A percentile compares a stretch with the other conserved stretches of the same genome.
phyloP scores from a whole-genome alignment of 1,284 basidiomycete genomes.

The Acaromyces ingoldii region DNA sequence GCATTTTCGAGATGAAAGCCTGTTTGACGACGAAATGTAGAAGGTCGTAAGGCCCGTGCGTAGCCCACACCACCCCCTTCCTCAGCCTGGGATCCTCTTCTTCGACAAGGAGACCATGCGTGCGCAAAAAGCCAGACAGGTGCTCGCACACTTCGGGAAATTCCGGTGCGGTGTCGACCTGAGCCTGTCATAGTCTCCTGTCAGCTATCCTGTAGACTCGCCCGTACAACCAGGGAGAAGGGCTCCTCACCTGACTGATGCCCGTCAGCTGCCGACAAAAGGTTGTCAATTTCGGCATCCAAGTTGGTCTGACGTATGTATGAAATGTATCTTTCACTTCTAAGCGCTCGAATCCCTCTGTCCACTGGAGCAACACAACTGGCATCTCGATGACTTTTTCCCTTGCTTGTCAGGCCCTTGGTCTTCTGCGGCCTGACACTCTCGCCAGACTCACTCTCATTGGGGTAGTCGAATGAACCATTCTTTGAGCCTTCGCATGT shows the following conservation, averaged over 20 bases:
- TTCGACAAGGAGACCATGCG: constrained; percentile 52
- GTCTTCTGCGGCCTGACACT: neutral
- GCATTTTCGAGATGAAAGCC: constrained; percentile 64
- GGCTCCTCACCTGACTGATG: constrained; percentile 71
- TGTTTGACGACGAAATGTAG: constrained; percentile 71
- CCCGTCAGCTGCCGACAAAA: constrained; percentile 87
- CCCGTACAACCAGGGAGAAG: neutral
- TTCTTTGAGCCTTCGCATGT: constrained; percentile 60
- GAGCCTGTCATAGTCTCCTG: constrained; percentile 56
- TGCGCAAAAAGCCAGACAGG: constrained; percentile 63
- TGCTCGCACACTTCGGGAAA: constrained; percentile 67
- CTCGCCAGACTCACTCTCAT: constrained; percentile 61
- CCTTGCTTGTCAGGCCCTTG: neutral
- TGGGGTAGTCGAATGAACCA: constrained; percentile 63
- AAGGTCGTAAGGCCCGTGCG: constrained; percentile 61
- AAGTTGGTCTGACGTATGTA: constrained; percentile 79
- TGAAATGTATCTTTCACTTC: constrained; percentile 66
- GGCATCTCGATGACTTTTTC: constrained; percentile 66
- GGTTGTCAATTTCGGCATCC: constrained; percentile 70
- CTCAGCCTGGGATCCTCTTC: neutral
- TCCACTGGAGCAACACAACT: constrained; percentile 78
- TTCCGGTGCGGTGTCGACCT: constrained; percentile 71
- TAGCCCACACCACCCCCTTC: constrained; percentile 54
- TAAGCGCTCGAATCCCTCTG: constrained; percentile 15
- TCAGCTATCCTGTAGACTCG: neutral